Percentiles rank a stretch among this genome's conserved stretches.
Conservation (phyloP, 805 yeast species). For the Saccharomycopsis babjevae region DNA sequence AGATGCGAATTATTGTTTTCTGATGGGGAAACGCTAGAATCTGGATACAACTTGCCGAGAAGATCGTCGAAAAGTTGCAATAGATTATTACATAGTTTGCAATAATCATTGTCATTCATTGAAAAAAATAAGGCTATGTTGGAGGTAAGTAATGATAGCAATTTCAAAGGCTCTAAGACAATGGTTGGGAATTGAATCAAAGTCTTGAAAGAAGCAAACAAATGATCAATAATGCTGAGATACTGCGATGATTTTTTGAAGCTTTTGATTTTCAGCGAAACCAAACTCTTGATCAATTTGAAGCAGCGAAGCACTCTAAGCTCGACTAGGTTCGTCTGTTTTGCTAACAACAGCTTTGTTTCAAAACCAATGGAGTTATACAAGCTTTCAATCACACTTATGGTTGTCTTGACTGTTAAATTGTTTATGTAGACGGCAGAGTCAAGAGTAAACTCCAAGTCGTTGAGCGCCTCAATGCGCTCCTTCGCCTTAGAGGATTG, state of each 20-base stretch:
- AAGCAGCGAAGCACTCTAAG: constrained; percentile 25
- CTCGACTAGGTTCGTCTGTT: constrained; percentile 22
- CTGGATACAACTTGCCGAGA: background rate
- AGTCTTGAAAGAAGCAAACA: background rate
- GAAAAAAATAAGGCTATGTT: constrained; percentile 20
- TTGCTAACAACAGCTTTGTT: background rate
- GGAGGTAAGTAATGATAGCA: constrained; percentile 23
- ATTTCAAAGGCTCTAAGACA: constrained; percentile 24
- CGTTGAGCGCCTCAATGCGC: constrained; percentile 40
- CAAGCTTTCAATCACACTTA: background rate
- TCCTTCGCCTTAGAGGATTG: constrained; percentile 45
- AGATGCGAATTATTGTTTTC: background rate
- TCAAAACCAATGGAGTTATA: background rate
- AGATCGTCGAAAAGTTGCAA: background rate
- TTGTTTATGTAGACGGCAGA: constrained; percentile 12
- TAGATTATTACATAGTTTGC: background rate
- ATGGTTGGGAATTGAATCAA: constrained; percentile 17
- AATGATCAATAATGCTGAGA: background rate
- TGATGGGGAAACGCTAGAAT: background rate
- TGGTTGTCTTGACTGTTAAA: background rate
- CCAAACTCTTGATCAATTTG: background rate
- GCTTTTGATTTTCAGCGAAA: background rate
- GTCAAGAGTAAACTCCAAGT: constrained; percentile 25
- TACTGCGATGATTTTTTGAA: background rate
- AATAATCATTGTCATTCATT: constrained; percentile 13